Evolutionary conservation across 1,284 basidiomycete species (phyloP).

Genomic region (Pterulicium gracile): DNA sequence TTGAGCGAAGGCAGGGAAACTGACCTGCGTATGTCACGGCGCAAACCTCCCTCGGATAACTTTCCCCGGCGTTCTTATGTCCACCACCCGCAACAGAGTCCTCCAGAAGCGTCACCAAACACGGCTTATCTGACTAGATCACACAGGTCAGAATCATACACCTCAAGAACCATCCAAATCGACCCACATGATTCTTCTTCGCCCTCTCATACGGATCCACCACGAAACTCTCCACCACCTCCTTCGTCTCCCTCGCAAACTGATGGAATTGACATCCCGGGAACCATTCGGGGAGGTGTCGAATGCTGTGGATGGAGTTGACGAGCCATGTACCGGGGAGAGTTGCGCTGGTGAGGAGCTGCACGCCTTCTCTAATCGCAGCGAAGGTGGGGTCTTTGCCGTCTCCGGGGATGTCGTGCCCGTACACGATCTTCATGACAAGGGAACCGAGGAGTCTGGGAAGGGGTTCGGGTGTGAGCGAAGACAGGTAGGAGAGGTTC

Average conservation of each 20-base stretch:
- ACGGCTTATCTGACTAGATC: not conserved
- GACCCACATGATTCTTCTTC: not conserved
- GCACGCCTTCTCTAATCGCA: constrained; percentile 8
- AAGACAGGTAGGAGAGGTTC: not conserved
- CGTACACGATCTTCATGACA: constrained; percentile 8
- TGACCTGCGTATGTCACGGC: not conserved
- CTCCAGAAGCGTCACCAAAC: not conserved
- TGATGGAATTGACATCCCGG: constrained; percentile 20
- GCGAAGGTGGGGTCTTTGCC: constrained; percentile 11
- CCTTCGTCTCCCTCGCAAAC: constrained; percentile 12
- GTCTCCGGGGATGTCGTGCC: not conserved
- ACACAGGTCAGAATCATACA: not conserved
- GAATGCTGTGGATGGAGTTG: constrained; percentile 8
- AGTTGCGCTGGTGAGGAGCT: constrained; percentile 10
- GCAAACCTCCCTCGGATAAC: not conserved
- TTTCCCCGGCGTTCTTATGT: not conserved
- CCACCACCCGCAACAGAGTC: not conserved
- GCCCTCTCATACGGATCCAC: not conserved
- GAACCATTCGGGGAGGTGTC: constrained; percentile 18
- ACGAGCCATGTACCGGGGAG: constrained; percentile 13
- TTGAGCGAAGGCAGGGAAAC: not conserved
- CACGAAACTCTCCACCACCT: constrained; percentile 7
- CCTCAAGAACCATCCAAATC: not conserved
- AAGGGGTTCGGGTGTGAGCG: not conserved
- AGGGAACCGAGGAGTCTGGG: constrained; percentile 4